These are phyloP conservation scores for Hsuehochloa calcarea DNA, from an alignment of 176 grass and related monocot species.

Conservation along the genomic window DNA sequence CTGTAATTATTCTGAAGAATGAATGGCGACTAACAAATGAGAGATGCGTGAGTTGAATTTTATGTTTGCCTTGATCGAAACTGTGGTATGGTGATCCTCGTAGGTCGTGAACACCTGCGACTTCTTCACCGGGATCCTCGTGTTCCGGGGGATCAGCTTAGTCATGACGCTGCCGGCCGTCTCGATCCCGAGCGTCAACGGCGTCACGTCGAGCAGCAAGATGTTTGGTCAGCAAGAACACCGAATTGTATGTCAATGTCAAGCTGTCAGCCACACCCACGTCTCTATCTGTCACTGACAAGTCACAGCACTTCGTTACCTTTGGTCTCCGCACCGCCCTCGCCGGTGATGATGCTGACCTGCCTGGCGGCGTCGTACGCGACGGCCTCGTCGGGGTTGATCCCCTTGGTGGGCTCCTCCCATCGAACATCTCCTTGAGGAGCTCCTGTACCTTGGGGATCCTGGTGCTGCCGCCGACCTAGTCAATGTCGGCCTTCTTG, in stretches of 20 bases:
- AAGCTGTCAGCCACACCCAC: not conserved
- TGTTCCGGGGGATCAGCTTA: conserved; percentile 49
- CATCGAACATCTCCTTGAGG: conserved; percentile 30
- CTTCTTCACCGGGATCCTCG: conserved; percentile 32
- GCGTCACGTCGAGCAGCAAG: conserved; percentile 27
- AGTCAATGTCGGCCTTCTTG: conserved; percentile 28
- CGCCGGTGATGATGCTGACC: conserved; percentile 34
- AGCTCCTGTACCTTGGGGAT: conserved; percentile 60
- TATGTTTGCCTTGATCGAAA: conserved; percentile 8
- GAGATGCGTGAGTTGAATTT: not conserved
- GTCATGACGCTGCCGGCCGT: conserved; percentile 51
- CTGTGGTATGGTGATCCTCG: conserved; percentile 41
- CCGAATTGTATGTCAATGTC: not conserved
- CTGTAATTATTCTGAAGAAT: not conserved
- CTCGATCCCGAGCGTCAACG: conserved; percentile 37
- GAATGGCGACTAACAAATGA: not conserved
- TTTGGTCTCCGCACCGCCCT: conserved; percentile 30
- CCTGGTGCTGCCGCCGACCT: conserved; percentile 42
- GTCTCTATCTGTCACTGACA: not conserved
- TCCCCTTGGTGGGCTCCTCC: conserved; percentile 41
- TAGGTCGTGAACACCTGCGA: conserved; percentile 45
- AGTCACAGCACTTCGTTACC: not conserved
- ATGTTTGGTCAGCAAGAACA: conserved; percentile 13
- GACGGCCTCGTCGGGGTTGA: conserved; percentile 54
- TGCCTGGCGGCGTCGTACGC: conserved; percentile 45